phyloP scores from a whole-genome alignment of 164 flowering plant genomes.

The Sextonia rubra region DNA sequence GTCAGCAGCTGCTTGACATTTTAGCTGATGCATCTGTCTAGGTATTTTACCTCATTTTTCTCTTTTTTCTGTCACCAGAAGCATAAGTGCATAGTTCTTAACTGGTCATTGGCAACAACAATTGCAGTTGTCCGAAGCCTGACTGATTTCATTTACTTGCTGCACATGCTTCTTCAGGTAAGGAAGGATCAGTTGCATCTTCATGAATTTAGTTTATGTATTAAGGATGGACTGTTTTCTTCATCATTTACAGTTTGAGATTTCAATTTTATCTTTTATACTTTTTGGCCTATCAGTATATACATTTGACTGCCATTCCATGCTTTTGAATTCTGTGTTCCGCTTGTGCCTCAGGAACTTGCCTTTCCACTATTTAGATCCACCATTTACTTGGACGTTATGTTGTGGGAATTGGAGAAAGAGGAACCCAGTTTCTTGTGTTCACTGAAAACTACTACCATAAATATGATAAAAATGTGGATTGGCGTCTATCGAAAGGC shows the following conservation, averaged over 20 bases:
- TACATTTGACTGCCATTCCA: not conserved
- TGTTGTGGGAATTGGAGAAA: no score
- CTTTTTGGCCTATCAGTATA: not conserved
- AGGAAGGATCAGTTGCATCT: not conserved
- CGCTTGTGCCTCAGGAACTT: not conserved
- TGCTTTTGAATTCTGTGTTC: not conserved
- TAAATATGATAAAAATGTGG: no score
- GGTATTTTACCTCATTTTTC: conserved; percentile 5
- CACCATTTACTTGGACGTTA: not conserved
- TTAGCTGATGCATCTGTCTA: not conserved
- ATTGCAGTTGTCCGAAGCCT: conserved; percentile 66
- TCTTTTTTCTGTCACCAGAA: conserved; percentile 33
- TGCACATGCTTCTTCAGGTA: conserved; percentile 92
- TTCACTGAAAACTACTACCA: no score
- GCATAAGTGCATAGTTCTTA: conserved; percentile 59
- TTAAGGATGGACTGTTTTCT: not conserved
- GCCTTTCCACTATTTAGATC: not conserved
- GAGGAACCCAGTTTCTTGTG: no score
- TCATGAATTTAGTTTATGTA: not conserved
- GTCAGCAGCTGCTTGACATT: not conserved
- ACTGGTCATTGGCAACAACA: conserved; percentile 44
- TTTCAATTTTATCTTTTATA: not conserved
- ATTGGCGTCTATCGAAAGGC: no score
- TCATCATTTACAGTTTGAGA: conserved; percentile 1
- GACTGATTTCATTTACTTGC: conserved; percentile 61